Conservation (phyloP, 495 filamentous ascomycete genomes). For the Sporormia fimetaria region DNA sequence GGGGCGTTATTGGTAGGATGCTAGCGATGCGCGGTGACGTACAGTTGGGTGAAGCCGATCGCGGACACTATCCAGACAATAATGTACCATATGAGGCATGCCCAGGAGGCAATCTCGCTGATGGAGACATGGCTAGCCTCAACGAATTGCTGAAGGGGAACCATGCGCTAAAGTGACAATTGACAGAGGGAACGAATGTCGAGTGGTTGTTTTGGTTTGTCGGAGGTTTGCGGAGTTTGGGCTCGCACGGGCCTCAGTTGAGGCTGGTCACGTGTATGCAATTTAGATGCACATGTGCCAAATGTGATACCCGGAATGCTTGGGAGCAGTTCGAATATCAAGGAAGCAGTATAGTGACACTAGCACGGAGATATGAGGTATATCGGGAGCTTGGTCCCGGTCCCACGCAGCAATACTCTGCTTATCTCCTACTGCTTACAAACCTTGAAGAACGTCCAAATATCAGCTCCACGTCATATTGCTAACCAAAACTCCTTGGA, state of each 20-base stretch:
- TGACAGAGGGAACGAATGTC: too few species aligned
- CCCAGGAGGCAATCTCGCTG: slow-evolving; percentile 1
- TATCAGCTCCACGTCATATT: too few species aligned
- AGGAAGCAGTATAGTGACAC: background rate
- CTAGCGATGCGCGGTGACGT: slow-evolving; percentile 18
- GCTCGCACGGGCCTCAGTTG: background rate
- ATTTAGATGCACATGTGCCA: too few species aligned
- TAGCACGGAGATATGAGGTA: too few species aligned
- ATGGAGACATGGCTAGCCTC: slow-evolving; percentile 14
- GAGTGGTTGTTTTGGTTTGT: slow-evolving; percentile 1
- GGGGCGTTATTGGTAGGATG: slow-evolving; percentile 10
- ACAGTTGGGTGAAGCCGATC: slow-evolving; percentile 53
- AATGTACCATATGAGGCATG: slow-evolving; percentile 48
- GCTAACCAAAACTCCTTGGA: too few species aligned
- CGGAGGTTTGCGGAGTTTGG: slow-evolving; percentile 2
- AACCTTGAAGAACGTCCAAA: too few species aligned
- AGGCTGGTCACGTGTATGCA: background rate
- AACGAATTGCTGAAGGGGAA: background rate
- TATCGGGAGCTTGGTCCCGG: too few species aligned
- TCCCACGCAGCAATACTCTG: too few species aligned
- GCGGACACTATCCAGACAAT: slow-evolving; percentile 44
- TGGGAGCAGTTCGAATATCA: background rate
- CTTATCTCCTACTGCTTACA: too few species aligned
- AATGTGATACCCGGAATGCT: background rate
- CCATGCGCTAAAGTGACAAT: too few species aligned